Evolutionary conservation across 495 filamentous ascomycete genomes (phyloP).

Genomic region (Margaritispora aquatica): DNA sequence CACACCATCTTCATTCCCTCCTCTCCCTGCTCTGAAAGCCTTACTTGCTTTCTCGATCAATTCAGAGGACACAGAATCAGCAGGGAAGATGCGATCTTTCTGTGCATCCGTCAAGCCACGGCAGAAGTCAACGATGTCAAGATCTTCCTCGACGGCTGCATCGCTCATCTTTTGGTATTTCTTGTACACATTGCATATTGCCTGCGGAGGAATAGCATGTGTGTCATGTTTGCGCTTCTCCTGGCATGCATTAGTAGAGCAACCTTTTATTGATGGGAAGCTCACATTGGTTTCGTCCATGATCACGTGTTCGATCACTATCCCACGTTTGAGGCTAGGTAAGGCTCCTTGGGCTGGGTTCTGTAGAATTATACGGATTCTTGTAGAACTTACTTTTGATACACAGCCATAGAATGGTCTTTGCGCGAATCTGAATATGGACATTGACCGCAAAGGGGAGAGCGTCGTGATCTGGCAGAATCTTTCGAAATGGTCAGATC

Average conservation of each 20-base stretch:
- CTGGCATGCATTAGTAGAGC: neutral
- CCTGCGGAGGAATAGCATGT: conserved; percentile 63
- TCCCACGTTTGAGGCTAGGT: neutral
- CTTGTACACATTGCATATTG: conserved; percentile 60
- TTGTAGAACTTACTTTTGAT: neutral
- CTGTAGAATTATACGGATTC: neutral
- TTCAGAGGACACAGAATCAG: conserved; percentile 14
- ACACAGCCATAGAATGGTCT: neutral
- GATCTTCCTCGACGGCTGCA: conserved; percentile 38
- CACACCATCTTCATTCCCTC: neutral
- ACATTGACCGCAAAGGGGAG: neutral
- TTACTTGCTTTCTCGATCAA: conserved; percentile 10
- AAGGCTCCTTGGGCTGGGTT: neutral
- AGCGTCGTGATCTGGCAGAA: neutral
- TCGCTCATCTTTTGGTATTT: conserved; percentile 43
- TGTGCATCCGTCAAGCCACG: conserved; percentile 16
- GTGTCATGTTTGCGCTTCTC: conserved; percentile 41
- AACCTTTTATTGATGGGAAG: neutral
- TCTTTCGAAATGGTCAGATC: neutral
- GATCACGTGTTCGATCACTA: neutral
- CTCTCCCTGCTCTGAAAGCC: conserved; percentile 4
- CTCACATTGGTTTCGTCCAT: neutral
- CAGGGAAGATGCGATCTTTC: conserved; percentile 13
- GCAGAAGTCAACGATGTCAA: conserved; percentile 43
- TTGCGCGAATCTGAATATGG: neutral